Conservation (phyloP, 306 rosid genomes). For the Geum urbanum region DNA sequence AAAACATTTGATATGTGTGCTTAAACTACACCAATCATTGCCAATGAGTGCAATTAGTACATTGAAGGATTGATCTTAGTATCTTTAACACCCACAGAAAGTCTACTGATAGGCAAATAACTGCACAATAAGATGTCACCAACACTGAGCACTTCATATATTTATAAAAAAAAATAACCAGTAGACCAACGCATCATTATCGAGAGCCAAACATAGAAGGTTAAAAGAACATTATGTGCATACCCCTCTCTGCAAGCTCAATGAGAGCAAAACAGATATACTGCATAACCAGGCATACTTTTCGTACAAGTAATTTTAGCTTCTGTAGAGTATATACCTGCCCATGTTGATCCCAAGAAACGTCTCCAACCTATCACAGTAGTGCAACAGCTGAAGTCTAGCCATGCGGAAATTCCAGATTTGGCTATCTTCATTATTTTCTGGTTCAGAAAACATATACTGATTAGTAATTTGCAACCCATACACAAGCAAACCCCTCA, state of each 20-base stretch:
- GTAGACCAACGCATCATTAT: background rate
- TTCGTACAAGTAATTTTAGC: background rate
- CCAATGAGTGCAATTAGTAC: background rate
- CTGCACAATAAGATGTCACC: background rate
- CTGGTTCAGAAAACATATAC: constrained; percentile 53
- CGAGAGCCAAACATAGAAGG: background rate
- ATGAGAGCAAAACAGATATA: background rate
- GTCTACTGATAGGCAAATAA: background rate
- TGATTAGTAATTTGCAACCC: constrained; percentile 74
- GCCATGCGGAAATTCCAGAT: constrained; percentile 68
- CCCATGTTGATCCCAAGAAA: constrained; percentile 97
- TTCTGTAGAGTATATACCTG: constrained; percentile 51
- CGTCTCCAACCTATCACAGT: constrained; percentile 82
- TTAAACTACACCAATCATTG: background rate
- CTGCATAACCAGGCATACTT: background rate
- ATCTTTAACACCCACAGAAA: no score
- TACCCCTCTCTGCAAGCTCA: background rate
- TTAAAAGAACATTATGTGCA: background rate
- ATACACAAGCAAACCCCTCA: constrained; percentile 69
- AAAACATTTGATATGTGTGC: background rate
- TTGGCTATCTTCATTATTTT: constrained; percentile 39
- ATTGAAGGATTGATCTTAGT: no score
- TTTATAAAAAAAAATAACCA: background rate
- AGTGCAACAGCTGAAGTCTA: constrained; percentile 83
- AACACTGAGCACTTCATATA: background rate